Evolutionary conservation across 2,329 filamentous ascomycete species (phyloP).

Genomic region (Drechslerella coelobrocha): DNA sequence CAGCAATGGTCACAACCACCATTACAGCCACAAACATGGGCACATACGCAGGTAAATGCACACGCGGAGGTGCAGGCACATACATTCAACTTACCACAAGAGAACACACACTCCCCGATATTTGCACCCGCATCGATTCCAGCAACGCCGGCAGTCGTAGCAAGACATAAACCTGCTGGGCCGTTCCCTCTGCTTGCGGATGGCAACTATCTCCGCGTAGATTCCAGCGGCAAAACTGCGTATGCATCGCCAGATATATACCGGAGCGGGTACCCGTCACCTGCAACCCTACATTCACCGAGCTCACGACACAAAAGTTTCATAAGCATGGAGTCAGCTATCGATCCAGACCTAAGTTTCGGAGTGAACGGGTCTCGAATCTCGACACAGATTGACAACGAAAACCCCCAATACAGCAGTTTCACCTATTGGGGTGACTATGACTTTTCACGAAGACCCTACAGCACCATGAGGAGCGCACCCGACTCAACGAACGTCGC

Average conservation of each 20-base stretch:
- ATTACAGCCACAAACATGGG: not conserved
- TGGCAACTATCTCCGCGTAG: slow-evolving; percentile 10
- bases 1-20: not conserved
- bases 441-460: slow-evolving; percentile 22
- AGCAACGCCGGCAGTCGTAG: not conserved
- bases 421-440: slow-evolving; percentile 41
- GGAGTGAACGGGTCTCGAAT: slow-evolving; percentile 31
- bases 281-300: slow-evolving; percentile 18
- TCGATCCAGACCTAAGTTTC: slow-evolving; percentile 44
- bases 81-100: not conserved
- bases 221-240: not conserved
- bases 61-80: too few species aligned
- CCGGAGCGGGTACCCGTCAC: slow-evolving; percentile 16
- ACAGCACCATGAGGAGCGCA: slow-evolving; percentile 22
- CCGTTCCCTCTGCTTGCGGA: not conserved
- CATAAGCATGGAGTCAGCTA: slow-evolving; percentile 43
- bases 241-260: slow-evolving; percentile 19
- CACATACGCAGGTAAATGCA: not conserved
- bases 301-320: slow-evolving; percentile 35
- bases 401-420: slow-evolving; percentile 5
- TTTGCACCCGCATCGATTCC: not conserved
- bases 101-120: too few species aligned
- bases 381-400: slow-evolving; percentile 23
- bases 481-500: slow-evolving; percentile 24
- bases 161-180: not conserved